Percentiles rank a stretch among this genome's conserved stretches.
Conservation (phyloP, 2,329 filamentous ascomycete species). For the Xylaria sp. region DNA sequence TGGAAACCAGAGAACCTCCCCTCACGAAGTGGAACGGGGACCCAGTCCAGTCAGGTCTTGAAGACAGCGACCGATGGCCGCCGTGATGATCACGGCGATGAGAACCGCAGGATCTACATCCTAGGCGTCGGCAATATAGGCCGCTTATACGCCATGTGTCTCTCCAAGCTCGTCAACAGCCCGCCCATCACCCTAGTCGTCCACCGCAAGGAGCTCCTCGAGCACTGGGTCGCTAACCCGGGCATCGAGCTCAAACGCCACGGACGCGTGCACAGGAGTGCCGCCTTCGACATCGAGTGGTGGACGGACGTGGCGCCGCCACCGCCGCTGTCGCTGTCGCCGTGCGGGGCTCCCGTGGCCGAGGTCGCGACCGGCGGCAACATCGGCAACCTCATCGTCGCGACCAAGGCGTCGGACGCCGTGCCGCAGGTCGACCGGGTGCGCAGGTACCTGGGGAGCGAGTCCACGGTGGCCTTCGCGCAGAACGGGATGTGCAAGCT, state of each 20-base stretch:
- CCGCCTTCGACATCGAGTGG: slow-evolving; percentile 63
- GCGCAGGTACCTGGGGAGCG: slow-evolving; percentile 67
- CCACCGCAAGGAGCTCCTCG: slow-evolving; percentile 65
- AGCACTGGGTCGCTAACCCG: slow-evolving; percentile 58
- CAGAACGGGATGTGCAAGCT: slow-evolving; percentile 87
- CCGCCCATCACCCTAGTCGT: slow-evolving; percentile 86
- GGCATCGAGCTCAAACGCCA: slow-evolving; percentile 59
- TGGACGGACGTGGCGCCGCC: slow-evolving; percentile 61
- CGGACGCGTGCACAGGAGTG: slow-evolving; percentile 48
- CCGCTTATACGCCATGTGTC: slow-evolving; percentile 77
- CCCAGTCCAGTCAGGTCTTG: neutral
- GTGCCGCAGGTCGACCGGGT: slow-evolving; percentile 70
- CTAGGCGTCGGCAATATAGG: slow-evolving; percentile 86
- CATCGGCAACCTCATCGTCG: slow-evolving; percentile 80
- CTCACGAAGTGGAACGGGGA: neutral
- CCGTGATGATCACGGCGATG: slow-evolving; percentile 12
- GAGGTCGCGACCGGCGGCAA: slow-evolving; percentile 54
- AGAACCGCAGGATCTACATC: slow-evolving; percentile 72
- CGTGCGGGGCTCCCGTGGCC: slow-evolving; percentile 51
- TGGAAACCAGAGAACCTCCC: slow-evolving; percentile 47
- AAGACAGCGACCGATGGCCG: neutral
- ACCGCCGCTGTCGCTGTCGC: slow-evolving; percentile 46
- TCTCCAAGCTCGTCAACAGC: slow-evolving; percentile 67
- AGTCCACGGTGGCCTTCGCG: slow-evolving; percentile 81
- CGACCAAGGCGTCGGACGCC: slow-evolving; percentile 78